phyloP scores from a whole-genome alignment of 345 rosid genomes.

The Anastatica hierochuntica region DNA sequence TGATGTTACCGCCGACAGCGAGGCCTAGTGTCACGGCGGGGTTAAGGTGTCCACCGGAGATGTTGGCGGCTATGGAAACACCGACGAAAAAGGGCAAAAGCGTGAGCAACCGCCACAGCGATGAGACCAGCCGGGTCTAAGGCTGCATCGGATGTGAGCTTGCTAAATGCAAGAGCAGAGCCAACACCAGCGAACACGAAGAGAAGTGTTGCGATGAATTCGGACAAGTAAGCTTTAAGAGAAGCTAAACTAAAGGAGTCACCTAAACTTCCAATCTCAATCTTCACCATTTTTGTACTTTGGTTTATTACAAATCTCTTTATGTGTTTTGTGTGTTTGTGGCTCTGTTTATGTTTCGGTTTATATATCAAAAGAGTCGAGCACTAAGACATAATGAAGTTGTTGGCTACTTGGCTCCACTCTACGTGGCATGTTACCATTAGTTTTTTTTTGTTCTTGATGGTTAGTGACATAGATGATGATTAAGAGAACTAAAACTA shows the following conservation, averaged over 20 bases:
- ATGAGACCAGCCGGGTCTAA: conserved; percentile 73
- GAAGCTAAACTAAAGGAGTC: conserved; percentile 63
- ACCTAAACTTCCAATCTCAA: conserved; percentile 58
- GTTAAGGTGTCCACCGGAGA: conserved; percentile 83
- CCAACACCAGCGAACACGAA: conserved; percentile 93
- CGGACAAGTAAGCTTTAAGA: conserved; percentile 57
- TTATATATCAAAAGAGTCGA: too few relatives aligned
- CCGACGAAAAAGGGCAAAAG: conserved; percentile 71
- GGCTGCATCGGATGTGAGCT: conserved; percentile 61
- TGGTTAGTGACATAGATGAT: too few relatives aligned
- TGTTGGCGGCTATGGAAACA: conserved; percentile 70
- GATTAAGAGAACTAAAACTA: too few relatives aligned
- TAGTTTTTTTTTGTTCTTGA: too few relatives aligned
- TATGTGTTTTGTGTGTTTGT: too few relatives aligned
- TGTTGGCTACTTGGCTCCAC: too few relatives aligned
- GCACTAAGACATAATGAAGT: too few relatives aligned
- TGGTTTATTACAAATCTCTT: too few relatives aligned
- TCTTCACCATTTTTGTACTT: conserved; percentile 74
- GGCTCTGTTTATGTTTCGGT: too few relatives aligned
- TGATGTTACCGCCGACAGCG: conserved; percentile 77
- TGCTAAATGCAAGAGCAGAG: conserved; percentile 73
- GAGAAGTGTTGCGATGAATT: conserved; percentile 84
- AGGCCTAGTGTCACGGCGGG: conserved; percentile 86
- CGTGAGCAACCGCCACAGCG: conserved; percentile 80
- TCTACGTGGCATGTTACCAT: too few relatives aligned